Evolutionary conservation across 2,329 filamentous ascomycete genomes (phyloP).

Genomic region (Coniochaeta sp.): DNA sequence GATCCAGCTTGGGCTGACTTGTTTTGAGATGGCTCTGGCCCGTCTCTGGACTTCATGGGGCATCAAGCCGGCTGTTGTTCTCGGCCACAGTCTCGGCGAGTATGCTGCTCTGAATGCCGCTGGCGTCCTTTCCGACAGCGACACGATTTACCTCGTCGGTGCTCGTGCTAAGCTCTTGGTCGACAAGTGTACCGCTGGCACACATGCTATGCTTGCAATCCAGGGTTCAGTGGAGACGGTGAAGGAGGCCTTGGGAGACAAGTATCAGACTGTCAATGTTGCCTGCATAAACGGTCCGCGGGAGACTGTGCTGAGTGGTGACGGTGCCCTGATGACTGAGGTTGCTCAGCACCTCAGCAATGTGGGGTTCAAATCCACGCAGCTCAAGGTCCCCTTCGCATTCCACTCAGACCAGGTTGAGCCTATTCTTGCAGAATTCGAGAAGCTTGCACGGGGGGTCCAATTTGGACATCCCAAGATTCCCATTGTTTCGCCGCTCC

Average conservation of each 20-base stretch:
- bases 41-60: conserved; percentile 51
- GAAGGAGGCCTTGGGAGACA: conserved; percentile 40
- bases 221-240: conserved; percentile 43
- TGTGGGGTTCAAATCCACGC: conserved; percentile 32
- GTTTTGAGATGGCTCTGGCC: conserved; percentile 50
- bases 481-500: conserved; percentile 61
- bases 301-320: conserved; percentile 63
- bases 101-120: conserved; percentile 66
- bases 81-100: conserved; percentile 63
- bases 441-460: conserved; percentile 31
- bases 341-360: conserved; percentile 30
- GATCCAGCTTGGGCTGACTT: conserved; percentile 46
- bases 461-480: conserved; percentile 38
- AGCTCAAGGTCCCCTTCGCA: conserved; percentile 43
- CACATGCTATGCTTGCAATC: conserved; percentile 51
- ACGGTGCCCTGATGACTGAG: conserved; percentile 30
- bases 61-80: conserved; percentile 44
- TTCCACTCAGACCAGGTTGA: conserved; percentile 49
- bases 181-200: conserved; percentile 56
- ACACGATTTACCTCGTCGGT: conserved; percentile 67
- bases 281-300: conserved; percentile 72
- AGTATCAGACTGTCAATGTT: conserved; percentile 32
- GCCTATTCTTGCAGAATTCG: conserved; percentile 50
- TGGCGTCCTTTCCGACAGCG: conserved; percentile 62
- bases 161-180: conserved; percentile 58